Base-by-base conservation (phyloP, 108 stramenopile genomes). In the Stephanodiscus triporus region DNA sequence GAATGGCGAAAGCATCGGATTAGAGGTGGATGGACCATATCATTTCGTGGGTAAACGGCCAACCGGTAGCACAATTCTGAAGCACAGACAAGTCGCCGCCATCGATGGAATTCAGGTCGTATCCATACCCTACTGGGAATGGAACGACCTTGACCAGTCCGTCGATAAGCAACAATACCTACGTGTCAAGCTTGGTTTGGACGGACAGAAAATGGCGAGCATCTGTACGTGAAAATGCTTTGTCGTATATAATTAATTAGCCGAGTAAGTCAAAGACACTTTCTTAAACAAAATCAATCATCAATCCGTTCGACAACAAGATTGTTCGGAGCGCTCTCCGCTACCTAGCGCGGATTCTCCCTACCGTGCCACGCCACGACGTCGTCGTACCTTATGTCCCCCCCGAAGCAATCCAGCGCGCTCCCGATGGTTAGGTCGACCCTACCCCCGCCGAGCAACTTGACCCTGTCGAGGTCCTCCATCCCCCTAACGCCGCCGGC, bases 361-460 rank as follows among this genome's bases (percentile, higher is more conserved):
- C 77, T 76, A 30, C 85, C 90, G 74, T 97, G 96, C 97, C 98
- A 98, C 30, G 77, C 85, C 27, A 99, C 89, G 29, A 99, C 99
- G 24, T 95, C 95, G 3, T 88, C 88, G 70, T 97, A 99, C 23
- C 68, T 60, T 11, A 99, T 84, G 29, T 90, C 72, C 48, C 99
- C 99, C 34, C 99, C 97, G 65, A 99, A 99, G 48, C 96, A 92
- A 84, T 98, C 97, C 73, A 99, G 80, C 0, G 97, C 99, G 73
- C 96, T 97, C 4, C 99, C 99, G 58, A 99, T 92, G 2, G 99
- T 98, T 45, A 96, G 83, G 76, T 99, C 98, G 7, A 99, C 99
- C 63, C 84, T 89, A 13, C 97, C 96, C n/a, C 78, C 66, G 27
- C 97, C 97, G 19, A 97, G 61, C 61, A 71, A 64, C 59, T 94